Evolutionary conservation across 129 eudicot genomes (phyloP), one percentile per base, ranked within the genome.

Genomic region (Saussurea involucrata): DNA sequence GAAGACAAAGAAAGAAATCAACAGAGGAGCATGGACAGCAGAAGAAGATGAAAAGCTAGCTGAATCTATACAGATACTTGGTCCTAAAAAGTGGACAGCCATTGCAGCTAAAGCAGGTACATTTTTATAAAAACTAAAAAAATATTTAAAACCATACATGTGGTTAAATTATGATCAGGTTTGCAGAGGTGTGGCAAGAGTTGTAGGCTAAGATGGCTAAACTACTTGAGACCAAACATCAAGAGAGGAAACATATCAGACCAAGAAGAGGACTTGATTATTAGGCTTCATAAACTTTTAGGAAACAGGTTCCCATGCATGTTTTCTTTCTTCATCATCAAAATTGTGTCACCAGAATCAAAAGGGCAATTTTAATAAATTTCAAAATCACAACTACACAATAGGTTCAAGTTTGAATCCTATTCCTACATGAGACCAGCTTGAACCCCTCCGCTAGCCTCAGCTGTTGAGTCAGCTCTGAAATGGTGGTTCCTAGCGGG

Each of bases 141-240:
- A 65, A 6, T 20, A 10, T 22, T 44, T 75, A 28, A 17, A 28
- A 10, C 1, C 63, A 33, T 31, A 31, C 4, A 31, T 33, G 40
- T 40, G 22, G 11, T 5, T 24, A 21, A 36, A 61, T 0, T 34
- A 67, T 68, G 75, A 64, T 28, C 40, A 55, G 29, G 49, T 74
- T 74, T 84, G 34, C 77, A 73, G 63, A 74, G 85, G 78, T 80
- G 80, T 27, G 82, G 83, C 13, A 81, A 81, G 80, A 85, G 85
- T 49, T 85, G 88, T 33, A 85, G 88, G 80, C 80, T 85, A 69
- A 85, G 88, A 77, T 81, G 88, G 88, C 58, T 85, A 63, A 85
- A 85, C 33, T 83, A 83, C 72, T 68, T 83, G 58, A 83, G 86
- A 72, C 86, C 86, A 13, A 83, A 83, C 69, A 83, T 83, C 80